Percentiles rank a stretch among this genome's conserved stretches.
These are phyloP conservation scores for Neonectria neomacrospora DNA, from an alignment of 2,329 filamentous ascomycete species.

Conservation along the genomic window DNA sequence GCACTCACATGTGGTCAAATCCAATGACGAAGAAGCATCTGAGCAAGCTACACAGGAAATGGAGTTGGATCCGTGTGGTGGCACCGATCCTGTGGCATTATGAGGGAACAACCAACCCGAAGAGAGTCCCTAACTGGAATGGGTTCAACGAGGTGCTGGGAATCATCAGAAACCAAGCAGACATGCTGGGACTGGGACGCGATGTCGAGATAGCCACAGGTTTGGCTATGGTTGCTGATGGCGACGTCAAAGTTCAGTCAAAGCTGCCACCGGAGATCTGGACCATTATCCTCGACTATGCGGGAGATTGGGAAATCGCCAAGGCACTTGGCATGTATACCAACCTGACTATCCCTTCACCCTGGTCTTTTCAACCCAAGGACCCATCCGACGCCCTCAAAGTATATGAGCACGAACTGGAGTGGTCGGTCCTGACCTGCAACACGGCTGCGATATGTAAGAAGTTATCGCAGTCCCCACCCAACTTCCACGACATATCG, in stretches of 20 bases:
- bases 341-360: conserved; percentile 74
- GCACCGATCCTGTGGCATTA: conserved; percentile 87
- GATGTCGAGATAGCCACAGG: conserved; percentile 70
- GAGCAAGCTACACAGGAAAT: conserved; percentile 82
- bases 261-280: conserved; percentile 86
- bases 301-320: conserved; percentile 91
- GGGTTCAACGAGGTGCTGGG: conserved; percentile 77
- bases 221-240: conserved; percentile 49
- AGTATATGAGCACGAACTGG: conserved; percentile 80
- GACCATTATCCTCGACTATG: conserved; percentile 85
- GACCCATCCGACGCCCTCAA: conserved; percentile 72
- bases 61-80: conserved; percentile 87
- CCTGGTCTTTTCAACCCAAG: conserved; percentile 73
- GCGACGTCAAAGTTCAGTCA: conserved; percentile 50
- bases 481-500: conserved; percentile 77
- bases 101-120: conserved; percentile 61
- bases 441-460: conserved; percentile 77
- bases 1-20: conserved; percentile 87
- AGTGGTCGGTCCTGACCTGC: conserved; percentile 84
- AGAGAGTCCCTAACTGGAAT: conserved; percentile 69
- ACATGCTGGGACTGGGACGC: conserved; percentile 77
- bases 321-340: conserved; percentile 84
- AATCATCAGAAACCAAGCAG: conserved; percentile 80
- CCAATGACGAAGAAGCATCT: conserved; percentile 89
- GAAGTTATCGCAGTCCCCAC: conserved; percentile 76